These are phyloP conservation scores for Nigrograna mackinnonii DNA, from an alignment of 2,329 filamentous ascomycete species.

Conservation along the genomic window DNA sequence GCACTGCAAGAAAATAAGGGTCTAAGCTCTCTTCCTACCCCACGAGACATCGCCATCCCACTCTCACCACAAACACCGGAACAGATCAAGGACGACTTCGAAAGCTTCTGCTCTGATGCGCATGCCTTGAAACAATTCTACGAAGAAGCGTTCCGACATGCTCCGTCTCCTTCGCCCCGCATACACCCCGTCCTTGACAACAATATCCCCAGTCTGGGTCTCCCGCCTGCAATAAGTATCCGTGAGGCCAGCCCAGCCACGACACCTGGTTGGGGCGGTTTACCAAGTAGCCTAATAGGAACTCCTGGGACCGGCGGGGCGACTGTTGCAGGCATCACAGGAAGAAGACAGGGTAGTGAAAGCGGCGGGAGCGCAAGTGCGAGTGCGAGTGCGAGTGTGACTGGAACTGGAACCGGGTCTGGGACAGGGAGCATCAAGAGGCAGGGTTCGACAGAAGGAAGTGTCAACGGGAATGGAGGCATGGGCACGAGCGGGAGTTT, in stretches of 20 bases:
- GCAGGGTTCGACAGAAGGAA: slow-evolving; percentile 4
- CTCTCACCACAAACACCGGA: slow-evolving; percentile 32
- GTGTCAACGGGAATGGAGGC: slow-evolving; percentile 10
- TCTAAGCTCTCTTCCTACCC: neutral
- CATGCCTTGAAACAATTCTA: slow-evolving; percentile 48
- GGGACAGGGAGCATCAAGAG: slow-evolving; percentile 10
- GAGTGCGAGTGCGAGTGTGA: slow-evolving; percentile 10
- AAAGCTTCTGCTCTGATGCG: slow-evolving; percentile 48
- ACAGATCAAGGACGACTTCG: slow-evolving; percentile 48
- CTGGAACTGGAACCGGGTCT: slow-evolving; percentile 20
- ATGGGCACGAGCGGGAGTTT: slow-evolving; percentile 13
- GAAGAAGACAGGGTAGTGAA: slow-evolving; percentile 33
- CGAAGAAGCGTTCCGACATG: slow-evolving; percentile 37
- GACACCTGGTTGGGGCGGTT: slow-evolving; percentile 25
- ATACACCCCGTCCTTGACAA: slow-evolving; percentile 35
- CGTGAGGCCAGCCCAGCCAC: slow-evolving; percentile 33
- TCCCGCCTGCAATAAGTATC: slow-evolving; percentile 46
- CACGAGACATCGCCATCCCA: neutral
- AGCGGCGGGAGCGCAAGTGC: slow-evolving; percentile 18
- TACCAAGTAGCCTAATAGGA: slow-evolving; percentile 12
- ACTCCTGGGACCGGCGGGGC: slow-evolving; percentile 13
- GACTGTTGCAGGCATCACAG: slow-evolving; percentile 18
- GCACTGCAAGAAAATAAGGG: slow-evolving; percentile 27
- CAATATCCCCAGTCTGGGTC: slow-evolving; percentile 47
- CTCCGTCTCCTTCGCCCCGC: slow-evolving; percentile 44